A percentile compares a stretch with the other conserved stretches of the same genome.
phyloP scores from a whole-genome alignment of 805 yeast species.

The Brettanomyces custersianus region DNA sequence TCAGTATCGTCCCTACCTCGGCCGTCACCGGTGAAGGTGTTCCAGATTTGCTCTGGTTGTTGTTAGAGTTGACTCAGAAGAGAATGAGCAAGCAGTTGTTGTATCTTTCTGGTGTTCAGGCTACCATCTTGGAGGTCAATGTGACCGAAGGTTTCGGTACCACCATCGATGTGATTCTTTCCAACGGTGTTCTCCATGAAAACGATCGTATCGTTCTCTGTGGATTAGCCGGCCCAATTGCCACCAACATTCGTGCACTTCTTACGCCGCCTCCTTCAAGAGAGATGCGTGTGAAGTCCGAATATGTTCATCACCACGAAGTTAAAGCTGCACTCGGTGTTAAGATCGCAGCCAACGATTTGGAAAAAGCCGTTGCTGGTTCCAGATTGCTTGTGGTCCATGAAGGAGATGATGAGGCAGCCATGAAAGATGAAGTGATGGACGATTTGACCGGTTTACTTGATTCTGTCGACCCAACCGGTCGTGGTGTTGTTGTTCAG shows the following conservation, averaged over 20 bases:
- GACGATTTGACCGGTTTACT: constrained; percentile 92
- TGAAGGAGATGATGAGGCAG: constrained; percentile 97
- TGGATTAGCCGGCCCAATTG: constrained; percentile 98
- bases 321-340: constrained; percentile 99
- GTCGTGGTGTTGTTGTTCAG: constrained; percentile 97
- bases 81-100: constrained; percentile 98
- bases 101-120: constrained; percentile 90
- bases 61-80: constrained; percentile 92
- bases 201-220: constrained; percentile 94
- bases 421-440: constrained; percentile 96
- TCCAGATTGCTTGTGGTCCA: constrained; percentile 92
- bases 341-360: constrained; percentile 94
- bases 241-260: constrained; percentile 89
- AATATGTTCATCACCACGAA: constrained; percentile 91
- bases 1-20: constrained; percentile 95
- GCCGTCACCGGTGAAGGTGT: constrained; percentile 99
- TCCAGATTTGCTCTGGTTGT: constrained; percentile 93
- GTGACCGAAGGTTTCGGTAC: constrained; percentile 98
- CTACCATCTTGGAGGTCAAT: constrained; percentile 94
- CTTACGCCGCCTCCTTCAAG: constrained; percentile 96
- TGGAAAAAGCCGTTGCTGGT: constrained; percentile 99
- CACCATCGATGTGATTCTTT: constrained; percentile 93
- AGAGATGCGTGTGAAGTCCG: constrained; percentile 94
- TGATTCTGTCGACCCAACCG: constrained; percentile 90
- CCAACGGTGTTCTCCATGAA: constrained; percentile 92